Evolutionary conservation across 2,329 filamentous ascomycete genomes (phyloP), one percentile per base, ranked within the genome.

Genomic region (Verticillium nonalfalfae): DNA sequence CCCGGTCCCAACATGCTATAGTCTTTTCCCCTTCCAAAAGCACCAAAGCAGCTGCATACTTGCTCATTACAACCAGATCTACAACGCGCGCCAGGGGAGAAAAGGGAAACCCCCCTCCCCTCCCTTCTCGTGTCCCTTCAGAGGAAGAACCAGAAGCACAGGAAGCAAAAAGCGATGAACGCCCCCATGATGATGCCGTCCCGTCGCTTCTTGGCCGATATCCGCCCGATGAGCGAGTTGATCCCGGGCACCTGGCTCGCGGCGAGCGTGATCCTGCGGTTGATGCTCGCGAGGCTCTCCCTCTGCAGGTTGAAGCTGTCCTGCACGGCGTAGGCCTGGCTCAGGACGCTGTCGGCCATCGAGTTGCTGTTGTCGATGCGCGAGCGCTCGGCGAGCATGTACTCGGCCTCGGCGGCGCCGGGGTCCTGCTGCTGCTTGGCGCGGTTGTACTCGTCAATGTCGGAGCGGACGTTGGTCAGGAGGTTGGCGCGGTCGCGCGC

Each of bases 281-380:
- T 96, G 71, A 99, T 94, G 74, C 85, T 96, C 55, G 89, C 85
- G 64, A 99, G 77, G 33, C 90, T 94, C 80, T 98, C 93, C 64
- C 93, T 83, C 80, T 99, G 95, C 61, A 93, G 71, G 14, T 85
- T 82, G 73, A 99, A 98, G 74, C 83, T 93, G 78, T 98, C 93
- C 73, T 97, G 96, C 59, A 98, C 92, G 11, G 94, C 93, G 77
- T 99, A 99, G 7, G 95, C 95, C 79, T 98, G 95, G 72, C 90
- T 93, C 63, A 99, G 81, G 38, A 99, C 93, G 65, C 86, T 90
- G 74, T 99, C 95, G 57, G 92, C 89, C 81, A 96, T 88, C 68
- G 86, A 90, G 76, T 98, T 90, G 70, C 91, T 96, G 73, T 92
- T 89, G 72, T 99, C 95, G 71, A 99, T 86, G 66, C 90, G 85